Evolutionary conservation across 1,139 yeast genomes (phyloP), one percentile per base, ranked within the genome.

Genomic region (Nakaseomyces nivariensis): DNA sequence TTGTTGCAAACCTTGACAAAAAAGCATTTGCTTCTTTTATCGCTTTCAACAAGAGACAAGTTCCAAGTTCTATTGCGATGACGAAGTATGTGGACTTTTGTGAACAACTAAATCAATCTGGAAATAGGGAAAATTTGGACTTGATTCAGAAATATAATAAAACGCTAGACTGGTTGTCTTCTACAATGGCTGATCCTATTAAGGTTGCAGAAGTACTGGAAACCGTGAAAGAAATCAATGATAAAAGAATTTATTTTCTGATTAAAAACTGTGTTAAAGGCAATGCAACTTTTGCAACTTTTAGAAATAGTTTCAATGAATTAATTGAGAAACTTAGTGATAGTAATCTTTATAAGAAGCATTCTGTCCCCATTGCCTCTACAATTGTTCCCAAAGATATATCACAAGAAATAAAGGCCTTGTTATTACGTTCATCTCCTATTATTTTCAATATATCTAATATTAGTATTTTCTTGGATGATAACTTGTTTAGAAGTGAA

Each of bases 31-130:
- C 77, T 42, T 79, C 95, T 0, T 82, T 87, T 57, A 68, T 74
- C 51, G 92, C 95, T 0, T 77, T 85, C 43, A 74, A 78, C 49
- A 78, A 74, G 56, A 74, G 95, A 49, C 95, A 87, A 60, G 74
- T 76, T 47, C 85, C 82, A 54, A 66, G 78, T 38, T 68, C 83
- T 0, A 49, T 55, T 48, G 74, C 60, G 50, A 57, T 68, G 50
- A 61, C 54, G 53, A 71, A 60, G 50, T 68, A 60, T 57, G 56
- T 61, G 49, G 70, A 61, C 49, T 67, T 64, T 49, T 65, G 64
- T 37, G 79, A 78, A 49, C 11, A 37, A 7, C 26, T 57, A 5
- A 58, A 60, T 43, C 33, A 41, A 8, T 11, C 33, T 5, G 11
- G 11, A 4, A 46, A 51, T 34, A 66, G 66, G 4, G 67, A 64